These are phyloP conservation scores for Stellera chamaejasme DNA, from an alignment of 345 rosid genomes.

Conservation along the genomic window DNA sequence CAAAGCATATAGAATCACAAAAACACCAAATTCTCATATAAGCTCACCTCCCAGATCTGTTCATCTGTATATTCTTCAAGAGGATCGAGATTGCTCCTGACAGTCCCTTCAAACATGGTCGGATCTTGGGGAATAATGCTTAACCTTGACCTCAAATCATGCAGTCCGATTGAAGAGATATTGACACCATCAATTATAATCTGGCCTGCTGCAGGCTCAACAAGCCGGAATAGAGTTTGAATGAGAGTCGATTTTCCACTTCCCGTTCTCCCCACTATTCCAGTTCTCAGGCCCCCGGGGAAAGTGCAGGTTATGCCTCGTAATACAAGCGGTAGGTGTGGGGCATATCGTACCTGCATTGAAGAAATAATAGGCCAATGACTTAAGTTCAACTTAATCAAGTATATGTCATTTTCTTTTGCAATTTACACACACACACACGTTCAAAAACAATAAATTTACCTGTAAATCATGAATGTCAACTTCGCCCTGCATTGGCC, in stretches of 20 bases:
- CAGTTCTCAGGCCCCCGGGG: conserved; percentile 59
- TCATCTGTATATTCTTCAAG: conserved; percentile 71
- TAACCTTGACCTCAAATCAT: conserved; percentile 65
- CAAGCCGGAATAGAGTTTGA: conserved; percentile 75
- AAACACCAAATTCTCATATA: neutral
- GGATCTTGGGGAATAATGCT: conserved; percentile 92
- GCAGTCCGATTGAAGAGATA: conserved; percentile 57
- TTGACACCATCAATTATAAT: conserved; percentile 58
- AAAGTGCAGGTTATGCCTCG: conserved; percentile 71
- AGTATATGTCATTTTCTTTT: neutral
- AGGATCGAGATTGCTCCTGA: conserved; percentile 75
- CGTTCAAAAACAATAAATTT: neutral
- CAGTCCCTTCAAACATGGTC: conserved; percentile 86
- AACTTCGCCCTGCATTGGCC: conserved; percentile 68
- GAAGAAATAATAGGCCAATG: neutral
- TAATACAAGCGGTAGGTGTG: conserved; percentile 68
- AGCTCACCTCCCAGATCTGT: conserved; percentile 76
- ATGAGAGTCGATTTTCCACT: conserved; percentile 86
- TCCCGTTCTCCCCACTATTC: conserved; percentile 90
- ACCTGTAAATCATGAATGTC: conserved; percentile 53
- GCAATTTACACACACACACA: too few relatives aligned
- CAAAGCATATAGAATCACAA: too few relatives aligned
- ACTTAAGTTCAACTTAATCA: too few relatives aligned
- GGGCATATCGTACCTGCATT: conserved; percentile 58
- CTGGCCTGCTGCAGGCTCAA: conserved; percentile 59